A percentile compares a stretch with the other conserved stretches of the same genome.
These are phyloP conservation scores for Hypoxylon sp. DNA, from an alignment of 2,329 filamentous ascomycete genomes.

Conservation along the genomic window DNA sequence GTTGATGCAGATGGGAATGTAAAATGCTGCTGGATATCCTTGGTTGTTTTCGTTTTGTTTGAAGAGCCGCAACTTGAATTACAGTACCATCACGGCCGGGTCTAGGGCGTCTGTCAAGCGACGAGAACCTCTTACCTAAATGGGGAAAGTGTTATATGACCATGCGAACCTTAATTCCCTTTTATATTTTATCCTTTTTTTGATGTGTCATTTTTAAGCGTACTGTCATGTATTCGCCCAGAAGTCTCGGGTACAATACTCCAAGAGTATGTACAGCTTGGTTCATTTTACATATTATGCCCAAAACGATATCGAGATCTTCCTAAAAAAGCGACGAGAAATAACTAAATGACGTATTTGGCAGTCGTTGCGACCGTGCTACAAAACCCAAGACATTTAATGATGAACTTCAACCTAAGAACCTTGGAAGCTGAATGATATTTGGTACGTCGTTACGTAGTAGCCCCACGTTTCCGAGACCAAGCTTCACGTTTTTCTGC, in stretches of 20 bases:
- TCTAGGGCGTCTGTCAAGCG: neutral
- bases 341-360: constrained; percentile 21
- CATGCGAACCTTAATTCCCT: constrained; percentile 2
- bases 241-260: no score
- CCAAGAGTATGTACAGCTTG: neutral
- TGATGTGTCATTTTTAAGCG: constrained; percentile 9
- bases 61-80: constrained; percentile 18
- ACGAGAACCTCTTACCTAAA: constrained; percentile 14
- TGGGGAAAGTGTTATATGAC: neutral
- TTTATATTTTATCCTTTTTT: neutral
- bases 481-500: constrained; percentile 26
- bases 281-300: neutral
- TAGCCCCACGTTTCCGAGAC: constrained; percentile 39
- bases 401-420: neutral
- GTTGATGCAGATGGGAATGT: neutral
- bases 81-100: neutral
- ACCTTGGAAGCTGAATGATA: neutral
- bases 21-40: constrained; percentile 1
- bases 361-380: constrained; percentile 6
- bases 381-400: neutral
- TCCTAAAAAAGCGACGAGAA: neutral
- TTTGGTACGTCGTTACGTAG: constrained; percentile 20
- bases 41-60: constrained; percentile 12
- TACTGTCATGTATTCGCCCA: constrained; percentile 3
- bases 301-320: constrained; percentile 1